Evolutionary conservation across 2,329 filamentous ascomycete species (phyloP).

Genomic region (Harringtonia aguacate): DNA sequence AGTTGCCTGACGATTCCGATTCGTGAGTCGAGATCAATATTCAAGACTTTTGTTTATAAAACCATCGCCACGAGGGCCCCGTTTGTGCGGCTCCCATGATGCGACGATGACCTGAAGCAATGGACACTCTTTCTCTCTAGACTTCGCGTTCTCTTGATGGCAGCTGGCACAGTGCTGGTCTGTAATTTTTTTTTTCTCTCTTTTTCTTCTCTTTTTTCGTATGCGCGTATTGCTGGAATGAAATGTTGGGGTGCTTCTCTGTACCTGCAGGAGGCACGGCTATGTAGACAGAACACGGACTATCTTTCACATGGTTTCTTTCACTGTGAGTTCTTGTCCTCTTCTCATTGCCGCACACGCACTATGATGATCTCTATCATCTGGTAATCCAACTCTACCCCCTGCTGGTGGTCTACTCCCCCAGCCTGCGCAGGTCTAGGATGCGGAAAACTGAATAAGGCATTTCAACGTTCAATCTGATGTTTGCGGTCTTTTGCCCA

Average conservation of each 20-base stretch:
- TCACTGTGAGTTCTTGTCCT: neutral
- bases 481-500: too few species aligned
- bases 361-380: slow-evolving; percentile 10
- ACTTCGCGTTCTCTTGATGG: too few species aligned
- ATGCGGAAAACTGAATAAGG: slow-evolving; percentile 10
- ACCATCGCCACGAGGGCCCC: slow-evolving; percentile 59
- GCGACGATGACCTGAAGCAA: slow-evolving; percentile 59
- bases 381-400: slow-evolving; percentile 15
- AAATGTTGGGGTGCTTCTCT: neutral
- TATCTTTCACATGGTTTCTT: neutral
- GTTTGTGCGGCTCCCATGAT: slow-evolving; percentile 50
- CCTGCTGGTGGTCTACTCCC: neutral
- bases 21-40: slow-evolving; percentile 47
- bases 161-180: neutral
- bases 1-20: slow-evolving; percentile 40
- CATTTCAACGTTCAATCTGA: slow-evolving; percentile 8
- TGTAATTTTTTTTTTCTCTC: neutral
- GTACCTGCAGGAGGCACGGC: too few species aligned
- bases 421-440: slow-evolving; percentile 10
- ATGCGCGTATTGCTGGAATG: slow-evolving; percentile 1
- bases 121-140: slow-evolving; percentile 32
- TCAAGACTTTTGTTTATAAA: slow-evolving; percentile 48
- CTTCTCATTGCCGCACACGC: neutral
- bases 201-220: neutral
- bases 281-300: neutral